phyloP scores from a whole-genome alignment of 2,329 filamentous ascomycete species.

The Aschersonia sp. region DNA sequence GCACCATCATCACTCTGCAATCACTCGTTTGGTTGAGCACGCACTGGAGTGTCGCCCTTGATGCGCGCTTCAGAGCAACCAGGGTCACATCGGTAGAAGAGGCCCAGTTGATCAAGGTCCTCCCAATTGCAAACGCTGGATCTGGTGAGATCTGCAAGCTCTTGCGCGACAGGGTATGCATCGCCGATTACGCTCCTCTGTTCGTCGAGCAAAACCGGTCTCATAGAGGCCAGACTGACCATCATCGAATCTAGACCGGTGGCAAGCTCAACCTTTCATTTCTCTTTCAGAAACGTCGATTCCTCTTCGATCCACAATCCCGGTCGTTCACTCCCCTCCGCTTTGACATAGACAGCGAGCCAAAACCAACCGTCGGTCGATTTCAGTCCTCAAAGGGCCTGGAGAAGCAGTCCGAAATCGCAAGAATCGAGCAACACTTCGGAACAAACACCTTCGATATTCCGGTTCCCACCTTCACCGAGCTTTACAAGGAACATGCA shows the following conservation, averaged over 20 bases:
- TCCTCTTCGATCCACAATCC: conserved; percentile 62
- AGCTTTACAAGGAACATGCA: conserved; percentile 95
- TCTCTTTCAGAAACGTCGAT: conserved; percentile 94
- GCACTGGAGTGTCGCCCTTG: conserved; percentile 89
- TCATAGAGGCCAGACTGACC: background rate
- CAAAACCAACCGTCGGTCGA: conserved; percentile 60
- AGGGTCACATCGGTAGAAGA: conserved; percentile 55
- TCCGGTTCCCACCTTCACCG: conserved; percentile 85
- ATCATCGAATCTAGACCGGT: conserved; percentile 32
- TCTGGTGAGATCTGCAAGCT: conserved; percentile 76
- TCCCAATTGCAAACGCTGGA: conserved; percentile 81
- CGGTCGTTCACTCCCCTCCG: conserved; percentile 68
- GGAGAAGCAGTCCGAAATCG: conserved; percentile 57
- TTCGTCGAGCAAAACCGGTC: background rate
- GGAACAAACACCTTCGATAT: conserved; percentile 95
- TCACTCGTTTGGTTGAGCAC: conserved; percentile 88
- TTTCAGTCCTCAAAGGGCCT: conserved; percentile 77
- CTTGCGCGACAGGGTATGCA: conserved; percentile 52
- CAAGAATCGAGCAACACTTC: conserved; percentile 79
- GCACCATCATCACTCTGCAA: conserved; percentile 76
- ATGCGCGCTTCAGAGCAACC: conserved; percentile 66
- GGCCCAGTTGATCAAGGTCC: conserved; percentile 81
- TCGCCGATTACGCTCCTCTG: background rate
- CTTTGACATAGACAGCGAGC: conserved; percentile 74
- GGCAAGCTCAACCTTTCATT: conserved; percentile 73